Conservation (phyloP, 2,329 filamentous ascomycete genomes). For the Stagonosporopsis rhizophila region DNA sequence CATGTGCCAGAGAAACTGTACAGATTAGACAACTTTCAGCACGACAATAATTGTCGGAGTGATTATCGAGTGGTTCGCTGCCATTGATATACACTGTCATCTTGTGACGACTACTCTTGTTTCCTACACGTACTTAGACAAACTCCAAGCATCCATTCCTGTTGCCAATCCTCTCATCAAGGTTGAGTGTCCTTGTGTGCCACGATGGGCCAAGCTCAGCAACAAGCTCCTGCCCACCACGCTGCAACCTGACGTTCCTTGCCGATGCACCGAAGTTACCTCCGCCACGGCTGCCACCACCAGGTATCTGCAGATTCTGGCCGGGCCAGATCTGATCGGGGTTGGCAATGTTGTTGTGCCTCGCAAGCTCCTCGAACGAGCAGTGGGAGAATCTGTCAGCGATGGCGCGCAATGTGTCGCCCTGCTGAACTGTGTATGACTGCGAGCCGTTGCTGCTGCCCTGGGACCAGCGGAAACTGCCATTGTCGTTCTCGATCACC, state of each 20-base stretch:
- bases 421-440: slow-evolving; percentile 35
- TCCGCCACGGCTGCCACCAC: slow-evolving; percentile 28
- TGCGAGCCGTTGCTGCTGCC: slow-evolving; percentile 22
- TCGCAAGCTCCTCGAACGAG: slow-evolving; percentile 34
- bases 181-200: slow-evolving; percentile 27
- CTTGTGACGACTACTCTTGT: background rate
- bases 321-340: slow-evolving; percentile 39
- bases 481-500: slow-evolving; percentile 32
- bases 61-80: background rate
- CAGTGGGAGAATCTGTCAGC: slow-evolving; percentile 33
- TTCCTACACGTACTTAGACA: slow-evolving; percentile 11
- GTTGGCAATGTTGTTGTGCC: slow-evolving; percentile 37
- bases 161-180: slow-evolving; percentile 38
- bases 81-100: background rate
- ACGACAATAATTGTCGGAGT: background rate
- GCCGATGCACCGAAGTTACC: slow-evolving; percentile 34
- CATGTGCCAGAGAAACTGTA: background rate
- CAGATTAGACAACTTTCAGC: too few species aligned
- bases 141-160: slow-evolving; percentile 34
- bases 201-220: slow-evolving; percentile 33
- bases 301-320: slow-evolving; percentile 34
- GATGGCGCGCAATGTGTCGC: slow-evolving; percentile 39
- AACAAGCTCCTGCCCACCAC: slow-evolving; percentile 33
- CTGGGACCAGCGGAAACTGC: slow-evolving; percentile 36
- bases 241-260: slow-evolving; percentile 28